Evolutionary conservation across 2,329 filamentous ascomycete genomes (phyloP).

Genomic region (Paecilomyces fulvus): DNA sequence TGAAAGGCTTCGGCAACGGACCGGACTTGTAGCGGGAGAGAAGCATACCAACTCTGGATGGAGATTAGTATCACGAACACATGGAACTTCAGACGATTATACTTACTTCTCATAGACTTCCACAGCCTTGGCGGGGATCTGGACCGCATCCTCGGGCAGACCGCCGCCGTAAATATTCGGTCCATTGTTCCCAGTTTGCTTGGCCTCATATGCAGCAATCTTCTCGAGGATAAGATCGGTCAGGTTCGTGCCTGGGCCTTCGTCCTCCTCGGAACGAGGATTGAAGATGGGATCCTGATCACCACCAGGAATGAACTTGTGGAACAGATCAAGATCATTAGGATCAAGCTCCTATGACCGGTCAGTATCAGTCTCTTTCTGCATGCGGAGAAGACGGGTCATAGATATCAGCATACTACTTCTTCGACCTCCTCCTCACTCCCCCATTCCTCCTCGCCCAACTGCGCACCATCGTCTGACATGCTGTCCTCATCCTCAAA

Average conservation of each 20-base stretch:
- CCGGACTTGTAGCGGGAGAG: slow-evolving; percentile 90
- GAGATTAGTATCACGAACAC: slow-evolving; percentile 6
- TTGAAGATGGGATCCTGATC: slow-evolving; percentile 66
- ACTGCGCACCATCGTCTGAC: slow-evolving; percentile 48
- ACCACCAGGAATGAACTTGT: slow-evolving; percentile 73
- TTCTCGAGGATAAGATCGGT: slow-evolving; percentile 90
- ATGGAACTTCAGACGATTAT: not conserved
- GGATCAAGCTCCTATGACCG: slow-evolving; percentile 66
- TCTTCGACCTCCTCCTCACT: slow-evolving; percentile 60
- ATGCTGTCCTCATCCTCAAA: slow-evolving; percentile 50
- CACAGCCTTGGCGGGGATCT: slow-evolving; percentile 82
- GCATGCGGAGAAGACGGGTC: not conserved
- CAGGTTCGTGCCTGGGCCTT: slow-evolving; percentile 62
- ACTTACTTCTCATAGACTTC: slow-evolving; percentile 83
- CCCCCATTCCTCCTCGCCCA: slow-evolving; percentile 56
- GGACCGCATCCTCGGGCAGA: slow-evolving; percentile 67
- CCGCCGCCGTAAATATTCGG: slow-evolving; percentile 45
- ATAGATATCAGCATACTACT: slow-evolving; percentile 22
- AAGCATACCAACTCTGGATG: slow-evolving; percentile 66
- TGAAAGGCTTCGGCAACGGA: slow-evolving; percentile 96
- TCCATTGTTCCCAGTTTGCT: slow-evolving; percentile 39
- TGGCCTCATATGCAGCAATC: slow-evolving; percentile 83
- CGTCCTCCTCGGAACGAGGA: slow-evolving; percentile 42
- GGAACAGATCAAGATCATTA: slow-evolving; percentile 80
- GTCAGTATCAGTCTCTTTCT: slow-evolving; percentile 8